phyloP scores from a whole-genome alignment of 192 early-diverging fungal species.

The Entomortierella beljakovae region DNA sequence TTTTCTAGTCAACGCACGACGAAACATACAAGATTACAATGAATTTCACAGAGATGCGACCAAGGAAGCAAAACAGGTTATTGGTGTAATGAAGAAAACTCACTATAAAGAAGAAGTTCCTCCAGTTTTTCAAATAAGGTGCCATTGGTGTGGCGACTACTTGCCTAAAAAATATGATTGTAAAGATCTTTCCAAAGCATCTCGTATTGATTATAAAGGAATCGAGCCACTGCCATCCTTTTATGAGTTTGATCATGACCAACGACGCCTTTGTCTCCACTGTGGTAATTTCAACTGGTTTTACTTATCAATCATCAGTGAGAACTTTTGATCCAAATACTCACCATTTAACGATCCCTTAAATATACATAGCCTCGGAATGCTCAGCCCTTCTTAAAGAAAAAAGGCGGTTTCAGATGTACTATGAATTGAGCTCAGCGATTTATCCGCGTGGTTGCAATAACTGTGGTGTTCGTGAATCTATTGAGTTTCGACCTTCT shows the following conservation, averaged over 20 bases:
- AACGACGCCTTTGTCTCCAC: conserved; percentile 18
- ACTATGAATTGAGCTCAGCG: conserved; percentile 24
- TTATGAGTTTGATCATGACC: conserved; percentile 29
- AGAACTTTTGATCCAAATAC: neutral
- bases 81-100: neutral
- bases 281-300: conserved; percentile 14
- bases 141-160: conserved; percentile 27
- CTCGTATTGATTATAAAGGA: conserved; percentile 22
- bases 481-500: conserved; percentile 5
- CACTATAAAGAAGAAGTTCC: neutral
- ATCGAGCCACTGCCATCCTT: conserved; percentile 8
- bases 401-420: conserved; percentile 35
- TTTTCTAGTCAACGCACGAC: too few species aligned
- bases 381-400: conserved; percentile 20
- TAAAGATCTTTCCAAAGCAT: neutral
- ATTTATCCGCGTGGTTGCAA: conserved; percentile 20
- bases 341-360: neutral
- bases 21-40: too few species aligned
- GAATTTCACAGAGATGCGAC: too few species aligned
- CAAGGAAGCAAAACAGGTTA: neutral
- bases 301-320: neutral
- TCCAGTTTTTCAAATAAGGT: conserved; percentile 4
- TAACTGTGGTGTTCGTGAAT: conserved; percentile 24
- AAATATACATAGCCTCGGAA: conserved; percentile 6
- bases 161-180: neutral